These are phyloP conservation scores for Trebouxia gelatinosa DNA, from an alignment of 163 green algal species.

Conservation along the genomic window DNA sequence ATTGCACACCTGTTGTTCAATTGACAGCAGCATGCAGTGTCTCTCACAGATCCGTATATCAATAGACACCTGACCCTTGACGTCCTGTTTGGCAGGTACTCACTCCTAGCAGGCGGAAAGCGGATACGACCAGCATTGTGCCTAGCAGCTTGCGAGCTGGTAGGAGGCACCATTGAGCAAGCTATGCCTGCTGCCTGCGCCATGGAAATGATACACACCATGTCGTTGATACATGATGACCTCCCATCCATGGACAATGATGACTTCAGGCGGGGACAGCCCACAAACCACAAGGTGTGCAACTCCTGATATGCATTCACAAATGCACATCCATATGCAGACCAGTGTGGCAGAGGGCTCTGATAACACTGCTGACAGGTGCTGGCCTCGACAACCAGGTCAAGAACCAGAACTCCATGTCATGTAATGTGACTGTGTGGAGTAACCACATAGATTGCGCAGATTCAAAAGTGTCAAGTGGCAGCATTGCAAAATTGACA, in stretches of 20 bases:
- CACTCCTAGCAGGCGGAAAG: constrained; percentile 92
- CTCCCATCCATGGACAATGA: constrained; percentile 99
- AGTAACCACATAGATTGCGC: too few relatives aligned
- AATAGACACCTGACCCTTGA: not conserved
- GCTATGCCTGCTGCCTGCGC: constrained; percentile 94
- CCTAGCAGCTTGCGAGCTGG: constrained; percentile 93
- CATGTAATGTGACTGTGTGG: too few relatives aligned
- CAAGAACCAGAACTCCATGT: too few relatives aligned
- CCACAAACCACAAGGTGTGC: constrained; percentile 92
- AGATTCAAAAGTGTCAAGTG: too few relatives aligned
- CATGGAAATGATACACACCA: constrained; percentile 99
- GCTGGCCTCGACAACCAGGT: too few relatives aligned
- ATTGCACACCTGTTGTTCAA: not conserved
- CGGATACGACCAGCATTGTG: constrained; percentile 91
- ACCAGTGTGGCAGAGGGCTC: too few relatives aligned
- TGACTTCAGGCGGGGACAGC: constrained; percentile 89
- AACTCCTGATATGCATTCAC: too few relatives aligned
- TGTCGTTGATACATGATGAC: constrained; percentile 99
- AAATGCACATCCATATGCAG: not conserved
- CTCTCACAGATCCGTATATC: not conserved
- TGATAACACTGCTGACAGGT: too few relatives aligned
- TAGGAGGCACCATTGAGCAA: constrained; percentile 75
- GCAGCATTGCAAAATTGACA: too few relatives aligned
- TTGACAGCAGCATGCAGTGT: not conserved
- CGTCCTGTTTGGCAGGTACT: constrained; percentile 67